Base-by-base conservation (phyloP, 345 rosid species). In the Combretum micranthum region DNA sequence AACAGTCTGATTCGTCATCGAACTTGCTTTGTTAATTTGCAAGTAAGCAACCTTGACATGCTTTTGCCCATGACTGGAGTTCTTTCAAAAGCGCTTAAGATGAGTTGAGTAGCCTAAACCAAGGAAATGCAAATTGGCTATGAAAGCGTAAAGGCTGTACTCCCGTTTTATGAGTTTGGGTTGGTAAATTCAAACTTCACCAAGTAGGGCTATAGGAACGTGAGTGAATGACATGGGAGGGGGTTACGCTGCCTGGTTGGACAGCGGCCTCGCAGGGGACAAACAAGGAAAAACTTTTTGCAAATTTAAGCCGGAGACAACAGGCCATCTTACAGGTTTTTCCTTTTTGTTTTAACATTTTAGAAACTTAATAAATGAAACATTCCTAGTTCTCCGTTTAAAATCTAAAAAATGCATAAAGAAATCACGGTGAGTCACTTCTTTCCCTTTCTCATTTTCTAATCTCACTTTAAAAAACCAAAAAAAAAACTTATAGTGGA, bases 171-270 rank as follows among this genome's bases (percentile, higher is more conserved):
- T 21, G 55, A 8, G 55, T 63, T 47, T 25, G 32, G 32, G 32
- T 25, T 3, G 4, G 6, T 25, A 7, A 32, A 32, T 32, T 1
- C 7, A 7, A 32, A 32, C 5, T 32, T 32, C 39, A 5, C 9
- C 39, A 20, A 26, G 15, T 70, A 72, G 85, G 77, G 80, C 4
- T 75, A 69, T 37, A 68, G 67, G 55, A 52, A 67, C 52, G 80
- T 74, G 59, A 76, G 80, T 74, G 59, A 76, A 51, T 39, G 72
- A 69, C 69, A 69, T 77, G 78, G 85, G 56, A 39, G 85, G 80
- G 47, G 80, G 85, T 13, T 77, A 72, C 65, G 73, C 85, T 17
- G 75, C 75, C 6, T 80, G 82, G 82, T 74, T 69, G n/a, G 82
- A 72, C 56, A 64, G 64, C 32, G 78, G 78, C 64, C 44, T 74